Percentiles rank a stretch among this genome's conserved stretches.
phyloP scores from a whole-genome alignment of 441 rosid species.

The Euphorbia corollata region DNA sequence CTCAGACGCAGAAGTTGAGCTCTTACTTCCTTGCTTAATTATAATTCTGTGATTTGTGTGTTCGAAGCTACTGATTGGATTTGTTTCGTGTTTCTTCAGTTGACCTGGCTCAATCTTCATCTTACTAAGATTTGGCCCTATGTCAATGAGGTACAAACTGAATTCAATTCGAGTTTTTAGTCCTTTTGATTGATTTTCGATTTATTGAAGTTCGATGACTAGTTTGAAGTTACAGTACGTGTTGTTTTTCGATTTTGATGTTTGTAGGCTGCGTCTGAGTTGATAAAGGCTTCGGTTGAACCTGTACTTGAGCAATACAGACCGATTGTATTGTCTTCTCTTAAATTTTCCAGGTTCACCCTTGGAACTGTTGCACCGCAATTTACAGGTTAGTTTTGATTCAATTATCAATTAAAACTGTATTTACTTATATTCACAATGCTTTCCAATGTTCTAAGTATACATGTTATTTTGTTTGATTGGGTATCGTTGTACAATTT shows the following conservation, averaged over 20 bases:
- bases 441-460: background rate
- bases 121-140: slow-evolving; percentile 96
- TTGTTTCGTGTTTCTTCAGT: slow-evolving; percentile 37
- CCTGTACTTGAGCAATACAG: slow-evolving; percentile 83
- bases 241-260: slow-evolving; percentile 4
- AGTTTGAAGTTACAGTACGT: slow-evolving; percentile 9
- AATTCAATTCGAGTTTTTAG: slow-evolving; percentile 1
- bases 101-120: slow-evolving; percentile 86
- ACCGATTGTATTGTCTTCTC: slow-evolving; percentile 65
- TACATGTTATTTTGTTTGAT: no score
- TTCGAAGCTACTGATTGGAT: slow-evolving; percentile 27
- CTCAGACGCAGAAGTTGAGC: slow-evolving; percentile 80
- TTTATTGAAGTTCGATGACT: background rate
- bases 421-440: background rate
- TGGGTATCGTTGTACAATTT: no score
- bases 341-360: slow-evolving; percentile 72
- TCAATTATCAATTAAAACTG: background rate
- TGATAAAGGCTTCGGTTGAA: slow-evolving; percentile 65
- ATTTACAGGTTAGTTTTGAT: slow-evolving; percentile 60
- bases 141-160: slow-evolving; percentile 54
- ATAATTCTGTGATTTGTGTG: background rate
- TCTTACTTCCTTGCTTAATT: background rate
- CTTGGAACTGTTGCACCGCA: slow-evolving; percentile 94
- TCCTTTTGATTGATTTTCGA: slow-evolving; percentile 4
- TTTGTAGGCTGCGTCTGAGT: slow-evolving; percentile 80